These are phyloP conservation scores for Jackrogersella minutella DNA, from an alignment of 495 filamentous ascomycete genomes.

Conservation along the genomic window DNA sequence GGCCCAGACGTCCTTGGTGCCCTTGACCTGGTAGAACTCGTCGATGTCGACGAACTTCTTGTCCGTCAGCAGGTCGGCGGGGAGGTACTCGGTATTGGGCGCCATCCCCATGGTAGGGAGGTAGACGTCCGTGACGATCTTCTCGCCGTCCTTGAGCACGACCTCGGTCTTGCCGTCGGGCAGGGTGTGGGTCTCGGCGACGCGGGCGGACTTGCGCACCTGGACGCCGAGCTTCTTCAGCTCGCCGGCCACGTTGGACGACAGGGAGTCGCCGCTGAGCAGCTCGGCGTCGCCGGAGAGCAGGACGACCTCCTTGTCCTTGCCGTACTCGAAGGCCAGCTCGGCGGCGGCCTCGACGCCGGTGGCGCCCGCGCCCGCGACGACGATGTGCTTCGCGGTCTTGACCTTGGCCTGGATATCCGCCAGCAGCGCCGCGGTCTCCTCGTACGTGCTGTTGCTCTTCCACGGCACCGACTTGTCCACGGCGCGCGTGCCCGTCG, in stretches of 20 bases:
- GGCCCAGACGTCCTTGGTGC: conserved; percentile 58
- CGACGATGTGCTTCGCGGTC: conserved; percentile 53
- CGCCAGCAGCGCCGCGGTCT: conserved; percentile 39
- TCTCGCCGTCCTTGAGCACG: conserved; percentile 49
- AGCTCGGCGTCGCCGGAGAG: conserved; percentile 54
- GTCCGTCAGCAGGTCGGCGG: conserved; percentile 56
- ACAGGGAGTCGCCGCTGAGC: conserved; percentile 49
- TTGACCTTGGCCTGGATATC: conserved; percentile 41
- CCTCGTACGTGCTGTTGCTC: conserved; percentile 49
- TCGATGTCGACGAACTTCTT: conserved; percentile 64
- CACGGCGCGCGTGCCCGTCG: conserved; percentile 43
- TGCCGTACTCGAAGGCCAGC: conserved; percentile 55
- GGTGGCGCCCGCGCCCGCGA: conserved; percentile 55
- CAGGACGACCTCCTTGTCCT: conserved; percentile 58
- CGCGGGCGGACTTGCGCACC: conserved; percentile 50
- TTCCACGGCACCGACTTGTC: conserved; percentile 52
- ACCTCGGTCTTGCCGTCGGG: conserved; percentile 51
- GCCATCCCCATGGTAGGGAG: conserved; percentile 67
- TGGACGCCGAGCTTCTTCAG: conserved; percentile 62
- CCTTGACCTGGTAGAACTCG: conserved; percentile 60
- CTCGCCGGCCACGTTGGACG: conserved; percentile 46
- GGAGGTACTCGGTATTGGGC: conserved; percentile 69
- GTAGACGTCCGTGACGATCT: conserved; percentile 63
- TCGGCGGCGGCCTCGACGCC: conserved; percentile 55
- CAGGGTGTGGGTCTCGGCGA: conserved; percentile 34